Evolutionary conservation across 164 flowering plant genomes (phyloP).

Genomic region (Nymphaea thermarum): DNA sequence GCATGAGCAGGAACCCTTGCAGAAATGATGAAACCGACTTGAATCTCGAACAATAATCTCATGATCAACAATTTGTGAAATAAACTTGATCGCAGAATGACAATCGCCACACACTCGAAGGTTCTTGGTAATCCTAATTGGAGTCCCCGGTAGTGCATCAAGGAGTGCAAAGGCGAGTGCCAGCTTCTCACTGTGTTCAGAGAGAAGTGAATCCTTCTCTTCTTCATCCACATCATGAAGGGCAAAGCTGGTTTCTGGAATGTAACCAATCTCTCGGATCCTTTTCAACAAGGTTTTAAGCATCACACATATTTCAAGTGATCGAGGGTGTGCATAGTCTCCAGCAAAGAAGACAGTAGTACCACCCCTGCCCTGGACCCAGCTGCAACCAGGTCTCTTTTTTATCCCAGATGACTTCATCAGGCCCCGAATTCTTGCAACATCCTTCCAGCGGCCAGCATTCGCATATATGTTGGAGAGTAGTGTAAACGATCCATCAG

Average conservation of each 20-base stretch:
- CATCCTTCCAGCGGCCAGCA: conserved; percentile 81
- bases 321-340: conserved; percentile 54
- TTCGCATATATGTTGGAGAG: conserved; percentile 79
- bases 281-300: conserved; percentile 36
- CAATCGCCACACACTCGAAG: conserved; percentile 80
- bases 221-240: conserved; percentile 87
- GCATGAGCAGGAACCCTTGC: conserved; percentile 71
- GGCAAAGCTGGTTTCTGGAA: conserved; percentile 61
- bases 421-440: conserved; percentile 46
- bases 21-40: conserved; percentile 78
- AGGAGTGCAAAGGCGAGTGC: conserved; percentile 77
- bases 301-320: conserved; percentile 38
- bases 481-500: conserved; percentile 60
- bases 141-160: conserved; percentile 38
- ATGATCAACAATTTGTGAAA: conserved; percentile 53
- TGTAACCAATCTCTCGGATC: conserved; percentile 54
- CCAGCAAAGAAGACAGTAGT: conserved; percentile 55
- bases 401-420: conserved; percentile 59
- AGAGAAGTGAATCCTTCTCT: conserved; percentile 61
- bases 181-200: conserved; percentile 77
- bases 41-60: conserved; percentile 67
- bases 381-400: conserved; percentile 86
- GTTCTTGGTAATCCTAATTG: conserved; percentile 71
- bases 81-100: conserved; percentile 49
- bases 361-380: conserved; percentile 64